Evolutionary conservation across 768 basidiomycete genomes (phyloP), one percentile per base, ranked within the genome.

Genomic region (Mrakia hoshinonis): DNA sequence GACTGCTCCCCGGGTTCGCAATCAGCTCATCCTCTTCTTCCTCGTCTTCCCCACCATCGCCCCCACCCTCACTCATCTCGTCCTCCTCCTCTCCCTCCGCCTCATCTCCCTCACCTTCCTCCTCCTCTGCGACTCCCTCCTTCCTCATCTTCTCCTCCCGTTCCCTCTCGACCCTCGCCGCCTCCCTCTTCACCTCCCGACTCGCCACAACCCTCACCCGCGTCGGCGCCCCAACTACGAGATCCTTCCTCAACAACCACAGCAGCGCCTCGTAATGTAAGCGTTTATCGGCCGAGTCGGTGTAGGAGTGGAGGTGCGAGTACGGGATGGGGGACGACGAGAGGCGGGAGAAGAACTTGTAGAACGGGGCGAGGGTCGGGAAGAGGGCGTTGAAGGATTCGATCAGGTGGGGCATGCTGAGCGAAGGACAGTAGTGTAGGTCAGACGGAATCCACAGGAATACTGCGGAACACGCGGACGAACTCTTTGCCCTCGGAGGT

Each of bases 181-280:
- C 75, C 39, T 82, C 82, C 51, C 83, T 78, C 79, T 96, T 98
- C 70, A 97, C 81, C 60, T 86, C 85, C 5, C 83, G 82, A 0
- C 90, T 87, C 0, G 90, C 92, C 46, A 92, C 85, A 51, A 98
- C 83, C 38, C 93, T 87, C 67, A 95, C 86, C 47, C 89, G 87
- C 18, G 93, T 85, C 77, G 94, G 93, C 34, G 92, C 83, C 22
- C 90, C 89, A 66, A 90, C 84, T 22, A 97, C 82, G 74, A 98
- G 83, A 76, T 92, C 92, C 26, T 31, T 38, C 48, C 64, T 36
- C 47, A 97, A 83, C 83, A 98, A 85, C 95, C 94, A 97, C 47
- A 89, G 81, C 13, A 98, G 86, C 38, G 94, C 89, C 34, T 91
- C 86, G 74, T 88, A 85, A 79, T 90, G 95, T 64, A 86, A 78